A percentile compares a stretch with the other conserved stretches of the same genome.
Evolutionary conservation across 1,284 basidiomycete genomes (phyloP).

Genomic region (Ganoderma resinaceum): DNA sequence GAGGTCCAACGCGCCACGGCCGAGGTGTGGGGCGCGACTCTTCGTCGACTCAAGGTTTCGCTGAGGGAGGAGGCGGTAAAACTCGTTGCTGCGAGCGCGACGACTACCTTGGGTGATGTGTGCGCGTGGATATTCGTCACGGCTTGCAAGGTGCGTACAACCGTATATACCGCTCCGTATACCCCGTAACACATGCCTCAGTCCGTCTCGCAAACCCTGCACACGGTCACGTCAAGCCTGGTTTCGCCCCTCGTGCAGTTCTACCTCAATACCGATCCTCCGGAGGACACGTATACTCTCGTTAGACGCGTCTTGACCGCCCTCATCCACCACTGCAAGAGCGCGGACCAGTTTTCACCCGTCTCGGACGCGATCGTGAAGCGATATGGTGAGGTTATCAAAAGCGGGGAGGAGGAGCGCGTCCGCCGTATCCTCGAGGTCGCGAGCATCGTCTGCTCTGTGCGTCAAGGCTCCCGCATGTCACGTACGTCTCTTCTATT

Average conservation of each 20-base stretch:
- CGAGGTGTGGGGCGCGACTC: constrained; percentile 78
- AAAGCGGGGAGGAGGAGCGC: constrained; percentile 35
- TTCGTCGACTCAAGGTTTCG: constrained; percentile 67
- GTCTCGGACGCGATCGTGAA: constrained; percentile 62
- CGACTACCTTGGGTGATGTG: constrained; percentile 59
- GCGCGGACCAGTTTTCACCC: constrained; percentile 65
- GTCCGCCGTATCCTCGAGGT: constrained; percentile 54
- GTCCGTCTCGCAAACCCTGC: constrained; percentile 81
- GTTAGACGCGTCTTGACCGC: constrained; percentile 79
- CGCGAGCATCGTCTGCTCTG: constrained; percentile 57
- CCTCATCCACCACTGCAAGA: constrained; percentile 81
- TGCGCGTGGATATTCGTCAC: constrained; percentile 73
- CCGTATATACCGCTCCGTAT: neutral
- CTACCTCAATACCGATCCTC: constrained; percentile 52
- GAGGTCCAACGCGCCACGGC: constrained; percentile 77
- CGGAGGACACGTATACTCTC: constrained; percentile 57
- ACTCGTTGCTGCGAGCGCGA: constrained; percentile 48
- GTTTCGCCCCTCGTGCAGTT: constrained; percentile 61
- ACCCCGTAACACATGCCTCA: constrained; percentile 36
- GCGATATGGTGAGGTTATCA: constrained; percentile 36
- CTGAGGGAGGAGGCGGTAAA: constrained; percentile 58
- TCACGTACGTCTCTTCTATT: constrained; percentile 50
- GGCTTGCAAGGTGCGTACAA: constrained; percentile 69
- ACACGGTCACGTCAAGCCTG: constrained; percentile 75
- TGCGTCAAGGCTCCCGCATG: constrained; percentile 71